phyloP scores from a whole-genome alignment of 306 rosid genomes.

The Cucurbita moschata region DNA sequence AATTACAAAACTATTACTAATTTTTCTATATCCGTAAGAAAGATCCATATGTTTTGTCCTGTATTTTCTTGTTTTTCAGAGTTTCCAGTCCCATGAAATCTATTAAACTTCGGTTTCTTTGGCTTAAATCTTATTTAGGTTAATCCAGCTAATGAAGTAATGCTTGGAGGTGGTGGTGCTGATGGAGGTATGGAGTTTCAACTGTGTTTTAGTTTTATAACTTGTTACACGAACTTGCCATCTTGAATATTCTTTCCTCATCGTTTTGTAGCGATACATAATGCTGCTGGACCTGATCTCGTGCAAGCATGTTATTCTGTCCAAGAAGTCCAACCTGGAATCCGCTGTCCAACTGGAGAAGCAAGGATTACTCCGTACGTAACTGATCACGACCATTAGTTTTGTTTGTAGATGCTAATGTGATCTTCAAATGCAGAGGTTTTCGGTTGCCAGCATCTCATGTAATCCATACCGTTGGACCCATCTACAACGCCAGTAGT shows the following conservation, averaged over 20 bases:
- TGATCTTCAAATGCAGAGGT: constrained; percentile 42
- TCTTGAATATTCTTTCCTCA: background rate
- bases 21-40: background rate
- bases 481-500: constrained; percentile 27
- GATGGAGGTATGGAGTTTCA: constrained; percentile 60
- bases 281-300: constrained; percentile 80
- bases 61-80: background rate
- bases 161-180: constrained; percentile 95
- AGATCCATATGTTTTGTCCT: background rate
- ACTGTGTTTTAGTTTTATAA: background rate
- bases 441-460: constrained; percentile 59
- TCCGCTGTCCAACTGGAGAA: constrained; percentile 88
- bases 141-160: constrained; percentile 80
- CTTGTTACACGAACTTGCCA: background rate
- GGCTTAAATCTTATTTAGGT: constrained; percentile 29
- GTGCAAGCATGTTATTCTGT: constrained; percentile 49
- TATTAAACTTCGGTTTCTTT: background rate
- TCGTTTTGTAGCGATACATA: constrained; percentile 50
- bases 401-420: background rate
- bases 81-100: background rate
- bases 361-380: constrained; percentile 74
- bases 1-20: background rate
- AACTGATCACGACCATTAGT: background rate
- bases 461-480: constrained; percentile 83
- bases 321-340: constrained; percentile 51